phyloP scores from a whole-genome alignment of 2,329 filamentous ascomycete genomes.

The Exophiala sp. region DNA sequence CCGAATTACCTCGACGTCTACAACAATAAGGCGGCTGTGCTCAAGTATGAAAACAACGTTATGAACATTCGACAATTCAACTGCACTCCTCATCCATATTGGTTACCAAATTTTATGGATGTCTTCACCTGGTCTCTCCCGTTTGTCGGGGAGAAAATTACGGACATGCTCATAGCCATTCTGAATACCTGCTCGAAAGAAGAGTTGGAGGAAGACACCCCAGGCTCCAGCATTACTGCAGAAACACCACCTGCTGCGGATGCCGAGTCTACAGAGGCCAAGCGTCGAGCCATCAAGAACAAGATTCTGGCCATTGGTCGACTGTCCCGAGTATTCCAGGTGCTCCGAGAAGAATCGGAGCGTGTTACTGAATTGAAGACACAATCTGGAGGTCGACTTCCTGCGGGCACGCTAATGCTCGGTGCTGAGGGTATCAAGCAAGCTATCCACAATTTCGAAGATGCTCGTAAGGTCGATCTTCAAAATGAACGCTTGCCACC shows the following conservation, averaged over 20 bases:
- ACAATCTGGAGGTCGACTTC: conserved; percentile 84
- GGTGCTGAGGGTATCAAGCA: conserved; percentile 98
- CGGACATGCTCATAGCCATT: conserved; percentile 98
- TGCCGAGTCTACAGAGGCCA: conserved; percentile 85
- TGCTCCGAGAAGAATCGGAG: conserved; percentile 94
- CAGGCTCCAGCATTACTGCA: conserved; percentile 66
- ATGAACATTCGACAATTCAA: conserved; percentile 99
- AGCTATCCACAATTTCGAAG: conserved; percentile 93
- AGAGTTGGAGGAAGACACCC: conserved; percentile 85
- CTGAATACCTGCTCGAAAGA: conserved; percentile 99
- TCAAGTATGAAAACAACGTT: conserved; percentile 99
- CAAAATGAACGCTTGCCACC: conserved; percentile 95
- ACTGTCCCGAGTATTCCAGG: conserved; percentile 96
- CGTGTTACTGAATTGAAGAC: conserved; percentile 97
- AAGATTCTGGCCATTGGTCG: conserved; percentile 98
- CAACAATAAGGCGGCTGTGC: conserved; percentile 98
- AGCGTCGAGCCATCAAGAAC: conserved; percentile 97
- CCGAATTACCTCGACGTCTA: conserved; percentile 99
- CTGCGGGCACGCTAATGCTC: conserved; percentile 94
- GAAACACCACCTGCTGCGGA: conserved; percentile 73
- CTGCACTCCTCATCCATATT: conserved; percentile 98
- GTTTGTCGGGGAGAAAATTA: conserved; percentile 98
- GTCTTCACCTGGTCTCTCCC: conserved; percentile 99
- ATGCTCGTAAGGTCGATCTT: conserved; percentile 92
- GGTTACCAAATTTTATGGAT: conserved; percentile 99